Percentiles rank a stretch among this genome's conserved stretches.
Evolutionary conservation across 441 rosid genomes (phyloP).

Genomic region (Jatropha podagrica): DNA sequence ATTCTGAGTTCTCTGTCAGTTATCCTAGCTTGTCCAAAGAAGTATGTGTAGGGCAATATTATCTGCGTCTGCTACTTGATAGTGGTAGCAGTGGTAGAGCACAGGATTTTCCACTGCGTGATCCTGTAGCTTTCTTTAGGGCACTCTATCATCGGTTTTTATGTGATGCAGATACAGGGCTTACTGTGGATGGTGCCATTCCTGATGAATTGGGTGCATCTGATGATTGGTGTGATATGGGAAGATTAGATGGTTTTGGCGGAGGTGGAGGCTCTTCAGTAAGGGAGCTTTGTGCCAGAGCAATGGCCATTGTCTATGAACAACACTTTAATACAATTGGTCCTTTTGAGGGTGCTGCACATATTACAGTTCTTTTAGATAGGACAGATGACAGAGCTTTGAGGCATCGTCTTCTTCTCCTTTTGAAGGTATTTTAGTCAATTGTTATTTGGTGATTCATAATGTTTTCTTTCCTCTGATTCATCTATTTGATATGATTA

Average conservation of each 20-base stretch:
- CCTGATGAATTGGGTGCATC: slow-evolving; percentile 98
- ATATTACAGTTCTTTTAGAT: slow-evolving; percentile 93
- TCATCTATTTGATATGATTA: neutral
- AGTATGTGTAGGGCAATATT: slow-evolving; percentile 99
- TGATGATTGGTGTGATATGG: slow-evolving; percentile 99
- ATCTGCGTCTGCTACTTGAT: slow-evolving; percentile 96
- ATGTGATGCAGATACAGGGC: slow-evolving; percentile 99
- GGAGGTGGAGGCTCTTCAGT: slow-evolving; percentile 99
- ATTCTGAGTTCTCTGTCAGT: slow-evolving; percentile 88
- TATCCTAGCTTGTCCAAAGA: slow-evolving; percentile 98
- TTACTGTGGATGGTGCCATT: slow-evolving; percentile 89
- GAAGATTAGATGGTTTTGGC: slow-evolving; percentile 98
- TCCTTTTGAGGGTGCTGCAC: slow-evolving; percentile 97
- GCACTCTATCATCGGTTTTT: slow-evolving; percentile 98
- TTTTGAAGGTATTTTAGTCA: slow-evolving; percentile 67
- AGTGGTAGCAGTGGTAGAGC: slow-evolving; percentile 91
- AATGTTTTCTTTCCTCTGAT: neutral
- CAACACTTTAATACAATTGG: slow-evolving; percentile 85
- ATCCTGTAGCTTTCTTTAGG: slow-evolving; percentile 96
- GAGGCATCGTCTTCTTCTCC: slow-evolving; percentile 96
- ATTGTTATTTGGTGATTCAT: neutral
- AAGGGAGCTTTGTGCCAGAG: slow-evolving; percentile 99
- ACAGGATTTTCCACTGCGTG: slow-evolving; percentile 97
- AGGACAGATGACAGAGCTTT: slow-evolving; percentile 96
- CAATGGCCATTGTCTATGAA: slow-evolving; percentile 98